Evolutionary conservation across 345 rosid genomes (phyloP), one percentile per base, ranked within the genome.

Genomic region (Populus euphratica): DNA sequence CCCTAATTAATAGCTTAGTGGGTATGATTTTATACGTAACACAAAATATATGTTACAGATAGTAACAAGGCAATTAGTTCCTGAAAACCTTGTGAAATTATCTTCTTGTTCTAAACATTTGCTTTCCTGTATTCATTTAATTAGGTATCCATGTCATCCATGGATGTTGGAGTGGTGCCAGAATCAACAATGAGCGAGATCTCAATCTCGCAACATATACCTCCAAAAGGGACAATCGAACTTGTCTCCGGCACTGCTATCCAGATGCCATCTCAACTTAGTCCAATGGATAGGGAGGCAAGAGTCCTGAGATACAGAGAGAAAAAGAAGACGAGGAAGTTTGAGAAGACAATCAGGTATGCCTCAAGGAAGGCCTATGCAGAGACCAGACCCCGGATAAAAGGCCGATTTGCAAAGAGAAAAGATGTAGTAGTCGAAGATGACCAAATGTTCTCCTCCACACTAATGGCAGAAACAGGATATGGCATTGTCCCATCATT

Each of bases 361-460:
- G 99, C 99, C 52, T 96, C 98, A 18, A 89, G 99, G 82, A 93
- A 96, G 84, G 98, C 99, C 5, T 93, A 96, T 62, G 99, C 98
- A n/a, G n/a, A n/a, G n/a, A n/a, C n/a, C n/a, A n/a, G n/a, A n/a
- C n/a, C n/a, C n/a, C n/a, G n/a, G n/a, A 56, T 96, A 87, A 96
- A 93, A 79, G 99, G 99, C 18, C 71, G 98, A 56, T 96, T 96
- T 38, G 98, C 93, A 1, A 96, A 96, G 90, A 88, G 96, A 81
- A 87, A 81, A 3, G 87, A 92, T 27, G 81, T 47, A n/a, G 93
- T 89, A 16, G 84, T 88, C 63, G 93, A 90, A 68, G 89, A 83
- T 16, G 93, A 92, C 31, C 93, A 83, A 73, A 78, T 90, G 77
- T 90, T 94, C 81, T 86, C 95, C 20, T 36, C 94, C 67, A 44